phyloP scores from a whole-genome alignment of 768 basidiomycete genomes.

The Megacollybia marginata region DNA sequence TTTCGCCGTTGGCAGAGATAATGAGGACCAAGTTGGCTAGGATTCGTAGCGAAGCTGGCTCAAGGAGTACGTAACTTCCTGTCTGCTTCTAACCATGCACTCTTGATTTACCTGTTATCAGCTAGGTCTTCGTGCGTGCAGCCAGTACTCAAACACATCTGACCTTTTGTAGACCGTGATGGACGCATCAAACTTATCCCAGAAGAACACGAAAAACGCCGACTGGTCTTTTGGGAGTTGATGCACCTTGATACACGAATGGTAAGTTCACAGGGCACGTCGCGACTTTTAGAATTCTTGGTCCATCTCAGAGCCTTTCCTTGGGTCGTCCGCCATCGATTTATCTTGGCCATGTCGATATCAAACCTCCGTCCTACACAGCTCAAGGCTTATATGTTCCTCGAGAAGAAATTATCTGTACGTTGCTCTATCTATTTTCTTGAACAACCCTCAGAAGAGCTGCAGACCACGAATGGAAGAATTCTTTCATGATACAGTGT shows the following conservation, averaged over 20 bases:
- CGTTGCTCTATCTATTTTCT: slow-evolving; percentile 13
- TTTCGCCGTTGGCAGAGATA: too few relatives aligned
- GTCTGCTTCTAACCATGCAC: not conserved
- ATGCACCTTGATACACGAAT: slow-evolving; percentile 67
- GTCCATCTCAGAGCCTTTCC: slow-evolving; percentile 46
- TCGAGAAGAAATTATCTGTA: slow-evolving; percentile 44
- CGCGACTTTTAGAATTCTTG: not conserved
- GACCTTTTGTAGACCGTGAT: slow-evolving; percentile 50
- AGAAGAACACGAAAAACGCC: slow-evolving; percentile 64
- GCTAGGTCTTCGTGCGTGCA: slow-evolving; percentile 60
- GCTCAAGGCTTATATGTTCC: slow-evolving; percentile 41
- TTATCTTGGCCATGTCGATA: slow-evolving; percentile 57
- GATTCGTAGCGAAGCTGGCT: slow-evolving; percentile 60
- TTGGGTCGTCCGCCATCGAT: slow-evolving; percentile 69
- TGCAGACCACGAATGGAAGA: slow-evolving; percentile 67
- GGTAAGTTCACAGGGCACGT: slow-evolving; percentile 20
- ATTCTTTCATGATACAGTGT: slow-evolving; percentile 55
- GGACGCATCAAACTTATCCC: slow-evolving; percentile 58
- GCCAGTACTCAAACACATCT: slow-evolving; percentile 5
- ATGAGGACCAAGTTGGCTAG: too few relatives aligned
- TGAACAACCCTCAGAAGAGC: slow-evolving; percentile 7
- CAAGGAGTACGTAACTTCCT: slow-evolving; percentile 47
- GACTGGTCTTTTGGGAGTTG: slow-evolving; percentile 69
- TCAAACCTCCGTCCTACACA: slow-evolving; percentile 43
- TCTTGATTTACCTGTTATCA: slow-evolving; percentile 15